A percentile compares a stretch with the other conserved stretches of the same genome.
phyloP scores from a whole-genome alignment of 768 basidiomycete genomes.

The Suillus bovinus region DNA sequence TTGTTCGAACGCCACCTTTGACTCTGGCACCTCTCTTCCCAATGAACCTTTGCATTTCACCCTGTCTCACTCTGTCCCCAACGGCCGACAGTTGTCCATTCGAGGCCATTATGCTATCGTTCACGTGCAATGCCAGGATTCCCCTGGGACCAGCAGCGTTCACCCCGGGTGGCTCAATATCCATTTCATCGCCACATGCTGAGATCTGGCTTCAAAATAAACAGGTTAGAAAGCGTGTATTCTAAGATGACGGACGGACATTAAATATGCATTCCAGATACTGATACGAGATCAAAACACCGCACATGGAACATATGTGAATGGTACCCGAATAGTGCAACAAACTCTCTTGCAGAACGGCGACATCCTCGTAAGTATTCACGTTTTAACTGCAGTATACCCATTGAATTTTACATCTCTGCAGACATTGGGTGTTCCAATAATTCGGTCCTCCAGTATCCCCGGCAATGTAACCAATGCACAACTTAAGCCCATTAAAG shows the following conservation, averaged over 20 bases:
- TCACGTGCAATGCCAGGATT: slow-evolving; percentile 31
- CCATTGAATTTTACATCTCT: slow-evolving; percentile 13
- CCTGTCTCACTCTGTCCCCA: slow-evolving; percentile 36
- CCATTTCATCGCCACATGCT: slow-evolving; percentile 45
- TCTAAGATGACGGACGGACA: slow-evolving; percentile 1
- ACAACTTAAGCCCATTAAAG: slow-evolving; percentile 48
- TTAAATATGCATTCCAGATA: slow-evolving; percentile 33
- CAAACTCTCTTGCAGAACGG: slow-evolving; percentile 40
- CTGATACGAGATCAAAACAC: slow-evolving; percentile 49
- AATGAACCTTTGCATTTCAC: slow-evolving; percentile 29
- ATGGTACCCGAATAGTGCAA: slow-evolving; percentile 40
- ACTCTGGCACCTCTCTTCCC: neutral
- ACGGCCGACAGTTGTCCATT: slow-evolving; percentile 39
- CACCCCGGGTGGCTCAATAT: slow-evolving; percentile 33
- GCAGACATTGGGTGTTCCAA: slow-evolving; percentile 42
- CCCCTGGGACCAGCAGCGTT: slow-evolving; percentile 36
- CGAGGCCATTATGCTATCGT: slow-evolving; percentile 36
- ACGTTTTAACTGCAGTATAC: neutral
- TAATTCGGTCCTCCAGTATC: slow-evolving; percentile 40
- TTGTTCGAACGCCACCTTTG: neutral
- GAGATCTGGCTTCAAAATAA: slow-evolving; percentile 47
- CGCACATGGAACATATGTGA: slow-evolving; percentile 49
- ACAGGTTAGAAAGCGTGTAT: slow-evolving; percentile 33
- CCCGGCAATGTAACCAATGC: slow-evolving; percentile 40
- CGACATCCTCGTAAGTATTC: slow-evolving; percentile 43